Conservation (phyloP, 257 asterid species). For the Solanum verrucosum region DNA sequence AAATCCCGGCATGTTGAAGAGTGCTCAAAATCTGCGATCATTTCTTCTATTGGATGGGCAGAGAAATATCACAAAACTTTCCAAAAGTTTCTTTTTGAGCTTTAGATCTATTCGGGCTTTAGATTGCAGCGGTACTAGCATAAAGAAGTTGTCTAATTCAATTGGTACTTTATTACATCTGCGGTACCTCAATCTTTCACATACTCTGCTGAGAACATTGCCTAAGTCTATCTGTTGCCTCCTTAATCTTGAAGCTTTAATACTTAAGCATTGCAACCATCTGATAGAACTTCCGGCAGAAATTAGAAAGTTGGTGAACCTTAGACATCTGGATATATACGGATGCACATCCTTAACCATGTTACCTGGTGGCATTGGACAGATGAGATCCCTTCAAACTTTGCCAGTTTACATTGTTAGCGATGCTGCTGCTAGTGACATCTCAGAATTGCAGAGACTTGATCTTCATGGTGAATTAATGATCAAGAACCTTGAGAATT, state of each 20-base stretch:
- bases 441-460: constrained; percentile 4
- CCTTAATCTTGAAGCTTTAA: not conserved
- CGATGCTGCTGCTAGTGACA: not conserved
- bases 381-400: not conserved
- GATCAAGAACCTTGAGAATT: constrained; percentile 4
- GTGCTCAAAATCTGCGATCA: constrained; percentile 1
- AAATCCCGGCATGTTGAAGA: not conserved
- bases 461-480: not conserved
- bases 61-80: not conserved
- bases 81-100: not conserved
- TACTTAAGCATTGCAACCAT: not conserved
- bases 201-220: not conserved
- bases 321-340: constrained; percentile 2
- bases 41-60: not conserved
- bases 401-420: not conserved
- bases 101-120: not conserved
- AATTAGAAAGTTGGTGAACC: not conserved
- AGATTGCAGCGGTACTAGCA: not conserved
- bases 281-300: not conserved
- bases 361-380: constrained; percentile 1
- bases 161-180: constrained; percentile 2
- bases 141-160: not conserved
- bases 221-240: constrained; percentile 3
- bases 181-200: constrained; percentile 5
- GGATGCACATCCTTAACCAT: not conserved